Percentiles rank a stretch among this genome's conserved stretches.
These are phyloP conservation scores for Pseudogymnoascus sp. DNA, from an alignment of 2,329 filamentous ascomycete species.

Conservation along the genomic window DNA sequence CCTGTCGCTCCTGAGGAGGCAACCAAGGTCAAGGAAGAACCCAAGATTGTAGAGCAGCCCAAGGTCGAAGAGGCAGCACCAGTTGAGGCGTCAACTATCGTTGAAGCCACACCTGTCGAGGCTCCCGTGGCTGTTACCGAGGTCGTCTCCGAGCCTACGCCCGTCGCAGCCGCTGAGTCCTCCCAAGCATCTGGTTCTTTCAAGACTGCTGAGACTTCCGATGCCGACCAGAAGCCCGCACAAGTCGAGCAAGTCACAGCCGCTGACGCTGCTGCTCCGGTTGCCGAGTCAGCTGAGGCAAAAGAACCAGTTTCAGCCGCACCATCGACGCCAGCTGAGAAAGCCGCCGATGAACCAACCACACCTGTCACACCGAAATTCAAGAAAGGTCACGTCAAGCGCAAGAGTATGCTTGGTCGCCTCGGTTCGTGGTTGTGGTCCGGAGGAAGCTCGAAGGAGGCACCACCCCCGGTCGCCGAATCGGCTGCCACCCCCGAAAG, in stretches of 20 bases:
- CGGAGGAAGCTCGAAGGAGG: constrained; percentile 1
- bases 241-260: not conserved
- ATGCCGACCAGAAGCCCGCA: not conserved
- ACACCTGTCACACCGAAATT: not conserved
- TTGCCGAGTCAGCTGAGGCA: not conserved
- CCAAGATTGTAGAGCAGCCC: not conserved
- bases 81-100: not conserved
- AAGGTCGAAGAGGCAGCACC: not conserved
- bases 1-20: not conserved
- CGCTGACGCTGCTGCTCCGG: not conserved
- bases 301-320: not conserved
- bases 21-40: not conserved
- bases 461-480: not conserved
- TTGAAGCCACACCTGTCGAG: not conserved
- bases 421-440: constrained; percentile 1
- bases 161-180: not conserved
- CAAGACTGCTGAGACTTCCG: constrained; percentile 2
- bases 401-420: not conserved
- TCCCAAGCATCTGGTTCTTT: not conserved
- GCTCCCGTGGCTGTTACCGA: not conserved
- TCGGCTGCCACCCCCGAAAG: not conserved
- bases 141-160: not conserved
- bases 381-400: constrained; percentile 2
- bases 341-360: not conserved
- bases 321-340: constrained; percentile 2